Evolutionary conservation across 2,329 filamentous ascomycete genomes (phyloP), one percentile per base, ranked within the genome.

Genomic region (Stenocarpella maydis): DNA sequence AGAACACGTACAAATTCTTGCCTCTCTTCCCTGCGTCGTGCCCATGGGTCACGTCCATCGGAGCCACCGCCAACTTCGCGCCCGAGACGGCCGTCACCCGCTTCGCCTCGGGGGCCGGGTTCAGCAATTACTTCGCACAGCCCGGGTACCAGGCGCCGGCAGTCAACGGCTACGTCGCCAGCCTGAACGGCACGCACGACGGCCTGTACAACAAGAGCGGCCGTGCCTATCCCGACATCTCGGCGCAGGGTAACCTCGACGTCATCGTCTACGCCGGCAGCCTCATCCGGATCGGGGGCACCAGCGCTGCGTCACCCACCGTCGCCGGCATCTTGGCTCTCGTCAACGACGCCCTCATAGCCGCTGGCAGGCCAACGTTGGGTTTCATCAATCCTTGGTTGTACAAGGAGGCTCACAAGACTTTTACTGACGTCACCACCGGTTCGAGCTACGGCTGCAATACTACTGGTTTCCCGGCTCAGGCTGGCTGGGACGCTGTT

Each of bases 11-110:
- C 15, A 82, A 85, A 24, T 88, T 90, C 75, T 80, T 88, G 41
- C 84, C 89, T 0, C 85, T 83, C 7, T 93, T 92, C 78, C 91
- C 91, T 0, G 86, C 86, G 0, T 85, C 86, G 0, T 93, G 91
- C 74, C 91, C 90, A 0, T 93, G 87, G 77, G 86, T 92, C 9
- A 93, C 91, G 0, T 80, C 85, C 2, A 86, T 93, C 1, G 91
- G 91, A 5, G 90, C 87, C 1, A 90, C 88, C 0, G 80, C 82
- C 58, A 61, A 61, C 58, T 61, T 61, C 58, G 47, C 41, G 41
- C 58, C 58, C 41, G 75, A 76, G 72, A 66, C 72, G 1, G 74
- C 75, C 5, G 74, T 74, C 3, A 71, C 73, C n/a, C 53, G 69
- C n/a, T 76, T 76, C 45, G 69, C 75, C 10, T 78, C 75, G 3